Percentiles rank a stretch among this genome's conserved stretches.
These are phyloP conservation scores for Phaffomyces antillensis DNA, from an alignment of 805 yeast genomes.

Conservation along the genomic window DNA sequence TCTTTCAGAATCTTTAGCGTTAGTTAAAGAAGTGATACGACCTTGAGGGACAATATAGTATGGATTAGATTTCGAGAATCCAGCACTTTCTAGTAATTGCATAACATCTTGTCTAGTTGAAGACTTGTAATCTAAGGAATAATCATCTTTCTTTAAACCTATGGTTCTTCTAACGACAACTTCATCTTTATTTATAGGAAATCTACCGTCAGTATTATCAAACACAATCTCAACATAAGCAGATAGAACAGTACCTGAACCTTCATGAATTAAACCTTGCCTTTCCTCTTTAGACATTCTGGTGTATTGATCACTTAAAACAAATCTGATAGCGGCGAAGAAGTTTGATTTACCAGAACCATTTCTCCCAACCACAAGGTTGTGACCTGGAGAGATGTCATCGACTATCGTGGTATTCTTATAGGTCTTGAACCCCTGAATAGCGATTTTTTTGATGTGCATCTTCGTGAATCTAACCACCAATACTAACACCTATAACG, in stretches of 20 bases:
- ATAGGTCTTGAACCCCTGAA: conserved; percentile 93
- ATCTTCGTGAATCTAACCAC: conserved; percentile 13
- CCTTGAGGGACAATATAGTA: conserved; percentile 98
- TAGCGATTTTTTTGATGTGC: conserved; percentile 49
- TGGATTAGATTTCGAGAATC: conserved; percentile 84
- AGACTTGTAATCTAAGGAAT: conserved; percentile 71
- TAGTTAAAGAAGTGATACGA: conserved; percentile 77
- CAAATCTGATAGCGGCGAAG: conserved; percentile 92
- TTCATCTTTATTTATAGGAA: conserved; percentile 50
- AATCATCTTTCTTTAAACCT: conserved; percentile 90
- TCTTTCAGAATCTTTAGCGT: conserved; percentile 82
- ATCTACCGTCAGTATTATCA: conserved; percentile 70
- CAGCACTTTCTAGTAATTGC: conserved; percentile 83
- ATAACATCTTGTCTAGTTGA: conserved; percentile 76
- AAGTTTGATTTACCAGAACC: conserved; percentile 97
- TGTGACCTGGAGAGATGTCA: conserved; percentile 69
- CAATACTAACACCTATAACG: background rate
- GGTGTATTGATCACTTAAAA: conserved; percentile 81
- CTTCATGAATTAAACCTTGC: conserved; percentile 83
- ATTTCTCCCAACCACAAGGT: conserved; percentile 85
- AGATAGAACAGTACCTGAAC: conserved; percentile 83
- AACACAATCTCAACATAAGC: conserved; percentile 89
- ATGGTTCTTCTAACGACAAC: conserved; percentile 79
- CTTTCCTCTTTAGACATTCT: conserved; percentile 81
- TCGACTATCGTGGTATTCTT: conserved; percentile 76